Evolutionary conservation across 306 rosid genomes (phyloP), one percentile per base, ranked within the genome.

Genomic region (Casuarina glauca): DNA sequence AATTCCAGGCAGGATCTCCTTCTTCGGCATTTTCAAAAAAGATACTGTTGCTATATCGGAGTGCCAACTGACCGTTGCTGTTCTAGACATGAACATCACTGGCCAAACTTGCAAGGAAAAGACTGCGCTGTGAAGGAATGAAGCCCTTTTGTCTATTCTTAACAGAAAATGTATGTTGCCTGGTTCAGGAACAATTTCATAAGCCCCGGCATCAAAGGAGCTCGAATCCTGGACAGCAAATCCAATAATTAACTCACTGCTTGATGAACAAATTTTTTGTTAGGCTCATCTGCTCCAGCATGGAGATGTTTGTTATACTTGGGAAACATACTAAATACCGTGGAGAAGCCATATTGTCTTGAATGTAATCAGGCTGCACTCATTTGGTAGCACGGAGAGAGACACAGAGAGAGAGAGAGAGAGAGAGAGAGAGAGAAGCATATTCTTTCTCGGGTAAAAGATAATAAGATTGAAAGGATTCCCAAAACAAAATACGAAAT

Each of bases 21-120:
- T 88, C 52, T 84, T 92, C n/a, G 93, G 93, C 6, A 41, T 92
- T 44, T 78, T 88, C n/a, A 90, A 74, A 71, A 90, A 80, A 53
- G 91, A 92, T 67, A 82, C 58, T 16, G 79, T 81, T 6, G 91
- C 93, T 1, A 6, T 44, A 26, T 92, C 97, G 2, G 66, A 55
- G 8, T 92, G 97, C 53, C 83, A 78, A 9, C 77, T 90, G 73
- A 78, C 68, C 11, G 2, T 88, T 54, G 83, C 82, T 44, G 0
- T 90, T 61, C 70, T 73, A 1, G 55, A 72, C 9, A n/a, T 90
- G 76, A 81, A 81, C 89, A 74, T 92, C 73, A 68, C 42, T 42
- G 74, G n/a, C 44, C 93, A 90, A 76, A 76, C 44, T 3, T 92
- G 97, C 78, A 85, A 85, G 78, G 84, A 6, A 80, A 86, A 82